Percentiles rank a stretch among this genome's conserved stretches.
Conservation (phyloP, 805 yeast species). For the Maudiozyma saulgeensis region DNA sequence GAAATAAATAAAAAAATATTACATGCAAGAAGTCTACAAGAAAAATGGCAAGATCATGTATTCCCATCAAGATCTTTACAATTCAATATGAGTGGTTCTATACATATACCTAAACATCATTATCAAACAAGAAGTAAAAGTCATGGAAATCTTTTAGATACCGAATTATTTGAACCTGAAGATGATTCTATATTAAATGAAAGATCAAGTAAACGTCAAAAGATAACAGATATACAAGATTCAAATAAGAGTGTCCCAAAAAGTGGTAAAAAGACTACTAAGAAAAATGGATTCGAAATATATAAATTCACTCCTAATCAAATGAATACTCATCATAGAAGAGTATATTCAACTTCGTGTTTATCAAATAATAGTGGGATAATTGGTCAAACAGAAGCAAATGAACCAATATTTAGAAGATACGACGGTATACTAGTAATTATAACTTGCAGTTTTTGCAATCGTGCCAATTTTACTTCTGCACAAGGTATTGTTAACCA, state of each 20-base stretch:
- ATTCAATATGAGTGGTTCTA: neutral
- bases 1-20: slow-evolving; percentile 10
- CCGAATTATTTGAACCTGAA: slow-evolving; percentile 2
- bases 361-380: slow-evolving; percentile 41
- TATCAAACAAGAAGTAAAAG: slow-evolving; percentile 30
- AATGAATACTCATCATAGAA: slow-evolving; percentile 24
- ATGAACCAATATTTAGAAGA: slow-evolving; percentile 49
- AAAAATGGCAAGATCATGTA: neutral
- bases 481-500: slow-evolving; percentile 79
- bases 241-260: neutral
- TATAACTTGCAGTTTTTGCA: slow-evolving; percentile 60
- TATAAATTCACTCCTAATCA: slow-evolving; percentile 16
- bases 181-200: slow-evolving; percentile 1
- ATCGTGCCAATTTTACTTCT: slow-evolving; percentile 58
- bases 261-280: neutral
- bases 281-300: slow-evolving; percentile 3
- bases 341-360: slow-evolving; percentile 31
- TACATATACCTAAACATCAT: slow-evolving; percentile 13
- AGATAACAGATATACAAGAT: neutral
- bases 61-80: neutral
- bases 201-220: neutral
- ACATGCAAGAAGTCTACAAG: slow-evolving; percentile 10
- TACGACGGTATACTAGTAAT: slow-evolving; percentile 65
- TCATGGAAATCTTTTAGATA: slow-evolving; percentile 15
- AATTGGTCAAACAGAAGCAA: slow-evolving; percentile 30